These are phyloP conservation scores for Cryoendolithus antarcticus DNA, from an alignment of 2,329 filamentous ascomycete genomes.

Conservation along the genomic window DNA sequence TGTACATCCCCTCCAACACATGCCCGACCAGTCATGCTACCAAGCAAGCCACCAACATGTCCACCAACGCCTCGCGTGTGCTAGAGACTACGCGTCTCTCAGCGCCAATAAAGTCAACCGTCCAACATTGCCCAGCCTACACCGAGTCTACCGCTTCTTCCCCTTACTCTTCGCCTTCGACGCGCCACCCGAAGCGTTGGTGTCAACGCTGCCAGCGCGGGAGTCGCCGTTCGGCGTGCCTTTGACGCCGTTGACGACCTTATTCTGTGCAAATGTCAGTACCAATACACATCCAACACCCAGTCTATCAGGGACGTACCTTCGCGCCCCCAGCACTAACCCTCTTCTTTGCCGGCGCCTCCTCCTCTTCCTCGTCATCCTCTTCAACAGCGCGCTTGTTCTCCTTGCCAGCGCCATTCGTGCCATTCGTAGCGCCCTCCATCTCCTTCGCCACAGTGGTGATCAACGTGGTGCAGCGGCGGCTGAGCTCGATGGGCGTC, in stretches of 20 bases:
- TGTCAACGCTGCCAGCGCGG: slow-evolving; percentile 77
- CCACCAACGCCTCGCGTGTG: no score
- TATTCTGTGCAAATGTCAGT: slow-evolving; percentile 52
- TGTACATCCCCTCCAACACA: no score
- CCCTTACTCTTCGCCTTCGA: slow-evolving; percentile 32
- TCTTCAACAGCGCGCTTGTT: slow-evolving; percentile 67
- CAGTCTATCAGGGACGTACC: slow-evolving; percentile 40
- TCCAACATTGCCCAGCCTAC: no score
- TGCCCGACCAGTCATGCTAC: no score
- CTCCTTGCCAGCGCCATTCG: slow-evolving; percentile 33
- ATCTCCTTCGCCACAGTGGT: slow-evolving; percentile 94
- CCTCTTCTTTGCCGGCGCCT: slow-evolving; percentile 79
- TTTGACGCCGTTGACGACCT: slow-evolving; percentile 82
- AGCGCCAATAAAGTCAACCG: no score
- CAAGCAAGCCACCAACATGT: no score
- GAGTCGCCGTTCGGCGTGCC: slow-evolving; percentile 66
- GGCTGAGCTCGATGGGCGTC: slow-evolving; percentile 82
- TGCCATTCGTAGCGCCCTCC: slow-evolving; percentile 38
- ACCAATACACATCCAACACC: neutral
- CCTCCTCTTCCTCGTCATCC: slow-evolving; percentile 65
- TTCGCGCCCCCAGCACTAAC: slow-evolving; percentile 55
- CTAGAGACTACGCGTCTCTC: no score
- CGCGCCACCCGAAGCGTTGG: slow-evolving; percentile 48
- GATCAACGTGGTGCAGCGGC: slow-evolving; percentile 84
- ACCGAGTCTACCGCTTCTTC: slow-evolving; percentile 8